Conservation (phyloP, 75 land plant genomes). For the Cunninghamia lanceolata region DNA sequence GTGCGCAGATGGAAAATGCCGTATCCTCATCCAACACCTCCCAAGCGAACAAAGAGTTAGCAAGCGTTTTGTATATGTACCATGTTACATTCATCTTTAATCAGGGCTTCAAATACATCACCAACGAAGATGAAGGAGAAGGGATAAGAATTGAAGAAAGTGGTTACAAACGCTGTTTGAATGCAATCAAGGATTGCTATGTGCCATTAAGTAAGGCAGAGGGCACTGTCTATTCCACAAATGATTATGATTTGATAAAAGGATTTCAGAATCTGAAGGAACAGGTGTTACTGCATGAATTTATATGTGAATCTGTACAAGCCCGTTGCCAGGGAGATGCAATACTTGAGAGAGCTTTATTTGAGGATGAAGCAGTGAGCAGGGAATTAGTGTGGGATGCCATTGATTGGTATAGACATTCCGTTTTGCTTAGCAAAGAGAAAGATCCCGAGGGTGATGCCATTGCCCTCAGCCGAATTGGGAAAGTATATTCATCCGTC, state of each 20-base stretch:
- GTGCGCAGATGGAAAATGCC: background rate
- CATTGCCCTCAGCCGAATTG: conserved; percentile 9
- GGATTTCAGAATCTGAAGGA: no score
- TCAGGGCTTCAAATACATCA: no score
- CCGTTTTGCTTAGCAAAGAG: conserved; percentile 1
- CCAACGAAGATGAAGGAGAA: no score
- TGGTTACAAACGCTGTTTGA: no score
- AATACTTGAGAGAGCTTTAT: background rate
- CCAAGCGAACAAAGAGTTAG: background rate
- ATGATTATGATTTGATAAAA: no score
- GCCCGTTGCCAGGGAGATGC: background rate
- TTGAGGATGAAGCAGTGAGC: conserved; percentile 3
- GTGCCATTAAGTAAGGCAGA: no score
- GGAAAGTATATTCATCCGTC: conserved; percentile 5
- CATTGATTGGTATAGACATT: background rate
- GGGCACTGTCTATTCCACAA: no score
- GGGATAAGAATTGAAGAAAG: no score
- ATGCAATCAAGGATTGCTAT: no score
- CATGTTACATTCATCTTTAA: background rate
- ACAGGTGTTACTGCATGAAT: no score
- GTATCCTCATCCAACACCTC: background rate
- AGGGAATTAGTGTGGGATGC: conserved; percentile 6
- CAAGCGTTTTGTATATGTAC: background rate
- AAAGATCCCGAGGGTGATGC: conserved; percentile 9
- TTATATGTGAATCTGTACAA: background rate